Evolutionary conservation across 1,284 basidiomycete genomes (phyloP).

Genomic region (Anthracocystis walkeri): DNA sequence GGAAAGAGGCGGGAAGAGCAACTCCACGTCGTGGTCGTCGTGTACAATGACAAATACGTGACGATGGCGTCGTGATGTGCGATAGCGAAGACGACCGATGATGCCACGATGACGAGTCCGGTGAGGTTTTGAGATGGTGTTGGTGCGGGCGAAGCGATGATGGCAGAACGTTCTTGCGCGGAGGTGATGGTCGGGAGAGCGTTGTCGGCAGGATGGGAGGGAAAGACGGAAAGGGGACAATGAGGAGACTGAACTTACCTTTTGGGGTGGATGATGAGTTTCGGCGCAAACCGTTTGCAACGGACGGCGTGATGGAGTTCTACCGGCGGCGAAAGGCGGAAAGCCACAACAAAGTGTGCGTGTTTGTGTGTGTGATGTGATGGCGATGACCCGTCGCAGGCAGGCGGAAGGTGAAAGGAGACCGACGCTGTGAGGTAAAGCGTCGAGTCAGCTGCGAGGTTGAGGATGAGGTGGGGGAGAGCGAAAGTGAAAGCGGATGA

Average conservation of each 20-base stretch:
- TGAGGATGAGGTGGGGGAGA: constrained; percentile 7
- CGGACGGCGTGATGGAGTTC: not conserved
- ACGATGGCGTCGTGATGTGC: not conserved
- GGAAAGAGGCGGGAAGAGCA: not conserved
- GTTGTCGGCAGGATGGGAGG: not conserved
- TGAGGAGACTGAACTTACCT: constrained; percentile 3
- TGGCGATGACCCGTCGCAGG: constrained; percentile 5
- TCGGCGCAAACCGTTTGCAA: not conserved
- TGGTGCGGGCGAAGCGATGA: not conserved
- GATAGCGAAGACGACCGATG: not conserved
- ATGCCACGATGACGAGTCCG: not conserved
- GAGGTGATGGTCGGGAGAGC: not conserved
- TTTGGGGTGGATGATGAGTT: not conserved
- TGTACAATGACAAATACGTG: not conserved
- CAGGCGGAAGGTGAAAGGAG: not conserved
- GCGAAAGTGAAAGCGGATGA: not conserved
- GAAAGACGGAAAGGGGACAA: not conserved
- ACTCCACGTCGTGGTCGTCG: not conserved
- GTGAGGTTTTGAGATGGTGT: not conserved
- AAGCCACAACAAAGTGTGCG: not conserved
- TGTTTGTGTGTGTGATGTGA: not conserved
- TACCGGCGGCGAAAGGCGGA: constrained; percentile 6
- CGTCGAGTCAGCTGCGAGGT: constrained; percentile 6
- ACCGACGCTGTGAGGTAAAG: not conserved
- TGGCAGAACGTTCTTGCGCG: not conserved